Base-by-base conservation (phyloP, 371 early-diverging fungal species). In the Rhizomucor pusillus region DNA sequence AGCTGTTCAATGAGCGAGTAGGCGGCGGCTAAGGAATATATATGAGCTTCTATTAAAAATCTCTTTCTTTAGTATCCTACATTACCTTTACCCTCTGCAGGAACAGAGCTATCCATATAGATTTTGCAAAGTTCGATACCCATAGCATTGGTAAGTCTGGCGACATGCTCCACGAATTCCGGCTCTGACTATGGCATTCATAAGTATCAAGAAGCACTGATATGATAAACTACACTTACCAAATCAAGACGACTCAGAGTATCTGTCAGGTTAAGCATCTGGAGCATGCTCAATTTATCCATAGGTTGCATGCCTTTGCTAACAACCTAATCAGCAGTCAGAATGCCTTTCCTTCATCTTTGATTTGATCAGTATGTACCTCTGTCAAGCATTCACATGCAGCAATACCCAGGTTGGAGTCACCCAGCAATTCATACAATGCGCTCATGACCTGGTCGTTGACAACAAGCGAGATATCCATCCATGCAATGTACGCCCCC, bases 231-330 rank as follows among this genome's bases (percentile, higher is more conserved):
- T 63, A 58, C 20, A 67, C 54, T 67, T 72, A 77, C 82, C 62
- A 75, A 52, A 53, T 77, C 77, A 45, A 82, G 68, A 22, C 78
- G 71, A 11, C 65, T 68, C 63, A 95, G 63, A 1, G 89, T 75
- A 11, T 82, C 81, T 3, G 87, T 79, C 10, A 94, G 61, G 52
- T 85, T 81, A 37, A 97, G 78, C 58, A 87, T 77, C 68, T 88
- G 89, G 50, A 96, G 80, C 62, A 97, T 79, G 39, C 80, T 82
- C 44, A 96, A 68, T 69, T 96, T 96, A 57, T 95, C 96, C 54
- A 77, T 51, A 0, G 92, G 85, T 48, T 81, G 76, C 97, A 95
- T 97, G 25, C 98, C 98, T 62, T 97, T 97, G 54, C 80, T 81
- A 24, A 94, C 80, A 54, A 96, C 87, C 64, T 76, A 56, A 12